These are phyloP conservation scores for Eucalyptus paniculata DNA, from an alignment of 345 rosid species.

Conservation along the genomic window DNA sequence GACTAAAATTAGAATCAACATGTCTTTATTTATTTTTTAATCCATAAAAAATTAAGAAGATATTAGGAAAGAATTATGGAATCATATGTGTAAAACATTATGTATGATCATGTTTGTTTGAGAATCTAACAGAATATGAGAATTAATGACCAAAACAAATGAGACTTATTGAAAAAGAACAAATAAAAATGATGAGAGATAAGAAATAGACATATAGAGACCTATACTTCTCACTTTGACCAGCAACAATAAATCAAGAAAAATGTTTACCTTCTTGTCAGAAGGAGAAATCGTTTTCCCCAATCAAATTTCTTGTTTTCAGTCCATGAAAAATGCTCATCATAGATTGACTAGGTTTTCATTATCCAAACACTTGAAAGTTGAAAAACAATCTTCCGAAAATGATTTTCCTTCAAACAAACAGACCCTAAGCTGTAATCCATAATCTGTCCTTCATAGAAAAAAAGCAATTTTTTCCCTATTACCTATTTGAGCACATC, in stretches of 20 bases:
- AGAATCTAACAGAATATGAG: not conserved
- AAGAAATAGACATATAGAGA: not conserved
- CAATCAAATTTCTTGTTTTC: not conserved
- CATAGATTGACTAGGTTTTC: not conserved
- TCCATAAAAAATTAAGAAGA: not conserved
- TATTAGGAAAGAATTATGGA: not conserved
- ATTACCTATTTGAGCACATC: not conserved
- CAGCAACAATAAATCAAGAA: not conserved
- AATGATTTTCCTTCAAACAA: too few species aligned
- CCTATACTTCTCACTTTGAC: not conserved
- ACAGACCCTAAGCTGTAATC: not conserved
- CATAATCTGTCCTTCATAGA: not conserved
- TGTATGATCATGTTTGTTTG: not conserved
- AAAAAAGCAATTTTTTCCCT: not conserved
- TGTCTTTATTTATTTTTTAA: not conserved
- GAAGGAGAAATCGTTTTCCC: not conserved
- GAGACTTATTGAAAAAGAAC: not conserved
- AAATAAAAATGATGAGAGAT: not conserved
- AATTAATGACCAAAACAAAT: not conserved
- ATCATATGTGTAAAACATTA: not conserved
- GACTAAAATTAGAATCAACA: not conserved
- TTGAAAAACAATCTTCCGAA: too few species aligned
- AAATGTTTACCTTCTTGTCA: not conserved
- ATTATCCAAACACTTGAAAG: not conserved
- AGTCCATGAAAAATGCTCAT: not conserved